Conservation (phyloP, 371 early-diverging fungal species). For the Rhizopus delemar region DNA sequence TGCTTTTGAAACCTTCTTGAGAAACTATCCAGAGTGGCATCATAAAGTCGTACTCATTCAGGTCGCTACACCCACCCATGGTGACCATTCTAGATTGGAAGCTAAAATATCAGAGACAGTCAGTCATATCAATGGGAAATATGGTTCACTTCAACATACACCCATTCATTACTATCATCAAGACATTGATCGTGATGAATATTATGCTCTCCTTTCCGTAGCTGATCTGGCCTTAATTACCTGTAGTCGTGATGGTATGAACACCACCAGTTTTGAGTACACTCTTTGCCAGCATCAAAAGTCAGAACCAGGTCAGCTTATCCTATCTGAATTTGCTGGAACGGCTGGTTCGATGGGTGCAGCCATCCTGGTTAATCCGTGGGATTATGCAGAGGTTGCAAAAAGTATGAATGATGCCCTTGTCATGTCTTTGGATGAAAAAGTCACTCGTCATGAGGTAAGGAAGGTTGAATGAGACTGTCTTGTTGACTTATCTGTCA, state of each 20-base stretch:
- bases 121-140: conserved; percentile 91
- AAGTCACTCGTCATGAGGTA: conserved; percentile 46
- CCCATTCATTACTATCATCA: conserved; percentile 97
- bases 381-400: conserved; percentile 92
- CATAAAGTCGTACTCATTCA: conserved; percentile 92
- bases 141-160: conserved; percentile 91
- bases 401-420: conserved; percentile 87
- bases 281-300: conserved; percentile 94
- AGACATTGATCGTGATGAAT: conserved; percentile 92
- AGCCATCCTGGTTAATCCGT: conserved; percentile 94
- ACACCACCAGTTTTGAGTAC: conserved; percentile 98
- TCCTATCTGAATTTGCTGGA: conserved; percentile 97
- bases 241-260: conserved; percentile 99
- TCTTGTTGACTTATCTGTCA: neutral
- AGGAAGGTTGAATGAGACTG: neutral
- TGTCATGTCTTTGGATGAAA: conserved; percentile 78
- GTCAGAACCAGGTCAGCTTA: conserved; percentile 78
- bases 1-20: conserved; percentile 92
- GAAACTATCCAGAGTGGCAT: conserved; percentile 87
- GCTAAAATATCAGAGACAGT: conserved; percentile 88
- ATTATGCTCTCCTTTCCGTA: conserved; percentile 91
- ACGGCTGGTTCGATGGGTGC: conserved; percentile 91
- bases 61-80: conserved; percentile 59
- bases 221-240: conserved; percentile 98
- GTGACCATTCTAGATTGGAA: conserved; percentile 73